Evolutionary conservation across 1,284 basidiomycete species (phyloP), one percentile per base, ranked within the genome.

Genomic region (Butyriboletus appendiculatus): DNA sequence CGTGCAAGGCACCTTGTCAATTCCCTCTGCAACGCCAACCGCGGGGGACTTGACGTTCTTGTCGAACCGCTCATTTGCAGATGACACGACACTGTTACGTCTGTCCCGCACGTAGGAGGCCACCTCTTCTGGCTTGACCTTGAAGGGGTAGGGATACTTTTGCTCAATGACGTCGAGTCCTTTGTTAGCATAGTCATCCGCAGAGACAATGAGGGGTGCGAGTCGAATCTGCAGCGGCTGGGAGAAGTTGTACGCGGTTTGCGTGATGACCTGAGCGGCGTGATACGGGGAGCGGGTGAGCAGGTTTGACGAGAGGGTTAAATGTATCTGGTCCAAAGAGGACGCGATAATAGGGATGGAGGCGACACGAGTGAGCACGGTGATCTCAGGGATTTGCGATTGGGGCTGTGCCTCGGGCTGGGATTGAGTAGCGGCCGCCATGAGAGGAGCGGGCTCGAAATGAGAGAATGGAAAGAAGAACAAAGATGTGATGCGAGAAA

Each of bases 81-180:
- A 73, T 34, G 75, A 76, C 49, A 79, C 75, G 34, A 82, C 84
- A 57, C 75, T 79, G 60, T 86, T 78, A 48, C 76, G 79, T 51
- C 75, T 74, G 56, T 82, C 76, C 62, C 79, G 81, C 40, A 90
- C 75, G 57, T 80, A 81, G n/a, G 73, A 76, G 32, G 76, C 75
- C 28, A 92, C 80, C 9, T 90, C 87, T 62, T 87, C 85, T 3
- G 88, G 83, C 59, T 82, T 82, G 11, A 81, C 81, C 57, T 82
- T 76, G 79, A 92, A 91, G 6, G 88, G 82, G 67, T 86, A 88
- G 12, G 89, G 90, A 66, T 84, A 89, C 42, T 81, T 80, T 48
- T 79, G 76, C 73, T 90, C 78, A 48, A 91, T 85, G n/a, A 69
- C 81, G 64, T 92, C 88, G 46, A 90, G 76, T 24, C 81, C 86